phyloP scores from a whole-genome alignment of 2,329 filamentous ascomycete genomes.

The Aspergillus melleus region DNA sequence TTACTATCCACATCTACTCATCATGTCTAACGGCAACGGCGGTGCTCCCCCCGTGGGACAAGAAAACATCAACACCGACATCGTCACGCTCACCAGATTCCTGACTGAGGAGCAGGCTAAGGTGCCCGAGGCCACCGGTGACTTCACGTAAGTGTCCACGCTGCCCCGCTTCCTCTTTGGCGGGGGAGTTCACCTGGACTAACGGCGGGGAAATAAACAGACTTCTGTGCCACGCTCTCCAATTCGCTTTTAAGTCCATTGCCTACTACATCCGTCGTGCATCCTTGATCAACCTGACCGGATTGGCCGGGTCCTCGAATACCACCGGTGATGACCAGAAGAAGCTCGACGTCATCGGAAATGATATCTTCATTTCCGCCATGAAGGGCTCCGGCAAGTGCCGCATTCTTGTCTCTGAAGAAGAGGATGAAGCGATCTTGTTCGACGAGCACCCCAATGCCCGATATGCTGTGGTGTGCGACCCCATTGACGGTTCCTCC shows the following conservation, averaged over 20 bases:
- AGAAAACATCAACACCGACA: conserved; percentile 92
- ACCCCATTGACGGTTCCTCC: conserved; percentile 96
- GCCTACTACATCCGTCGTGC: conserved; percentile 98
- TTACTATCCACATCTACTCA: conserved; percentile 10
- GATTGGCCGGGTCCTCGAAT: conserved; percentile 92
- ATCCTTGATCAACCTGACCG: conserved; percentile 91
- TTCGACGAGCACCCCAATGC: conserved; percentile 74
- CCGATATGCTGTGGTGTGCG: conserved; percentile 92
- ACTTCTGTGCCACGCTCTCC: conserved; percentile 92
- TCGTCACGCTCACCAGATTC: conserved; percentile 92
- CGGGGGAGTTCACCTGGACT: neutral
- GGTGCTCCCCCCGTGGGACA: conserved; percentile 55
- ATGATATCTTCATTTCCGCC: conserved; percentile 93
- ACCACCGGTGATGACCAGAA: conserved; percentile 97
- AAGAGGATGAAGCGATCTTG: conserved; percentile 89
- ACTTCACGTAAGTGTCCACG: conserved; percentile 77
- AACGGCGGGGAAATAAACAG: conserved; percentile 46
- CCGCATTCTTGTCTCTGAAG: conserved; percentile 91
- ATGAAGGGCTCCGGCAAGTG: conserved; percentile 93
- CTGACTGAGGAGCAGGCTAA: conserved; percentile 95
- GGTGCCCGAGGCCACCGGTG: conserved; percentile 90
- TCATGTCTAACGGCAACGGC: conserved; percentile 42
- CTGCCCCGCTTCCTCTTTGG: neutral
- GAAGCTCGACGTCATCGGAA: conserved; percentile 98
- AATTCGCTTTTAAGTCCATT: conserved; percentile 99